Percentiles rank a stretch among this genome's conserved stretches.
Conservation (phyloP, 1,139 yeast genomes). For the Taphrina betulina region DNA sequence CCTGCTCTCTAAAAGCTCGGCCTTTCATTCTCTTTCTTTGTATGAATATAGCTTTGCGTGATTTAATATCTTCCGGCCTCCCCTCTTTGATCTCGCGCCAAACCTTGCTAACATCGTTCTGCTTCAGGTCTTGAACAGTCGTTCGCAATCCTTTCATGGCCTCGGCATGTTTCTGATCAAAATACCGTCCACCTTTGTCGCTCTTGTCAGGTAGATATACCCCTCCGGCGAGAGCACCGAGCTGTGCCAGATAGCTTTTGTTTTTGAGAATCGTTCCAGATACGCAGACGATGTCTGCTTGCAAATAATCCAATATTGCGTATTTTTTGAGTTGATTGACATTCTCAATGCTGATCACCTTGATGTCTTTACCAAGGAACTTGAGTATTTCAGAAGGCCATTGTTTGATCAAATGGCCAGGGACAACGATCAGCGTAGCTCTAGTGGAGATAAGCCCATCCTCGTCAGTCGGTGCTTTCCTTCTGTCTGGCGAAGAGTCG, state of each 20-base stretch:
- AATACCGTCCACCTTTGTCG: conserved; percentile 31
- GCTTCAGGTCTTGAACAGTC: conserved; percentile 7
- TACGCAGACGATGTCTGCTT: conserved; percentile 31
- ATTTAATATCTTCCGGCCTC: conserved; percentile 19
- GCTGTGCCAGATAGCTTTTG: conserved; percentile 16
- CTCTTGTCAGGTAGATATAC: conserved; percentile 28
- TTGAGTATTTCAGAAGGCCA: conserved; percentile 33
- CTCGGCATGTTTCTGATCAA: conserved; percentile 27
- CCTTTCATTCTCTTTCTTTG: conserved; percentile 1
- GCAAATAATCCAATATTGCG: conserved; percentile 26
- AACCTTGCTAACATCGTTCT: conserved; percentile 22
- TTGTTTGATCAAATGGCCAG: conserved; percentile 33
- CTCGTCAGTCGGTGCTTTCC: neutral
- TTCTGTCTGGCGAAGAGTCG: conserved; percentile 10
- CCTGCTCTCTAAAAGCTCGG: conserved; percentile 18
- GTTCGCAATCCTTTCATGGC: conserved; percentile 14
- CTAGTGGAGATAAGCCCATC: conserved; percentile 24
- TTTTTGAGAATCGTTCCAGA: conserved; percentile 30
- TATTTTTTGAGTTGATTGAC: conserved; percentile 15
- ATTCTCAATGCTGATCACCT: conserved; percentile 8
- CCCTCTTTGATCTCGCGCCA: conserved; percentile 4
- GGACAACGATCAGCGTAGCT: conserved; percentile 33
- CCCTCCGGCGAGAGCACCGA: conserved; percentile 33
- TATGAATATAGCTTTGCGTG: conserved; percentile 1
- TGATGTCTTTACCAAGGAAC: conserved; percentile 21